Base-by-base conservation (phyloP, 2,329 filamentous ascomycete species). In the Aschersonia sp. region DNA sequence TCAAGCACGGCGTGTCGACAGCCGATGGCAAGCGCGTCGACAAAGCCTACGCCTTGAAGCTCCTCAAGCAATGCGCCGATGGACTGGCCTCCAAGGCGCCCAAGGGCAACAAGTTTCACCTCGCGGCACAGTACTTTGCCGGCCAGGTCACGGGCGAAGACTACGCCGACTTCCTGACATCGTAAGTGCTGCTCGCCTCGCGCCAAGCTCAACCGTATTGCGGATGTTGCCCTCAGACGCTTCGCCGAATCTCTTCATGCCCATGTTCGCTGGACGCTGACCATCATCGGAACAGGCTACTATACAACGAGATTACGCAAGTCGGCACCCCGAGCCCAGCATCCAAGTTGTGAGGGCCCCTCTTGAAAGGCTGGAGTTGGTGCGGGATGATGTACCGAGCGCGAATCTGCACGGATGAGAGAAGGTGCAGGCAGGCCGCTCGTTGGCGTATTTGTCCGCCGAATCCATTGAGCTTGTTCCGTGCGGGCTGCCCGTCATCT, bases 91-190 rank as follows among this genome's bases (percentile, higher is more conserved):
- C 78, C 54, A 85, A 85, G 64, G 88, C 80, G 2, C 78, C 82
- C 46, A 84, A 85, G 72, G 88, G 88, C 49, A 92, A 96, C 74
- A 96, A 96, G 74, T 96, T 75, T 70, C 79, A 83, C 51, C 76
- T 95, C 47, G 92, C 92, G 1, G 87, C 87, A 1, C 83, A 94
- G 68, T 97, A 97, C 70, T 96, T 97, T 61, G 80, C 86, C 35
- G 73, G 79, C 43, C 92, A 98, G 73, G 85, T 97, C 49, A 97
- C 90, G 4, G 92, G 92, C 49, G 92, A 97, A 73, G 89, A 96
- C 56, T 97, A 97, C 65, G 88, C 89, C 10, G 92, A 98, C 66
- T 97, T 97, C 71, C 68, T 98, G 71, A 96, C 87, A 6, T 69
- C 71, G 81, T 87, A 72, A 75, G 83, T 70, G 8, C 22, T 22